Percentiles rank a stretch among this genome's conserved stretches.
Conservation (phyloP, 306 rosid genomes). For the Delonix regia region DNA sequence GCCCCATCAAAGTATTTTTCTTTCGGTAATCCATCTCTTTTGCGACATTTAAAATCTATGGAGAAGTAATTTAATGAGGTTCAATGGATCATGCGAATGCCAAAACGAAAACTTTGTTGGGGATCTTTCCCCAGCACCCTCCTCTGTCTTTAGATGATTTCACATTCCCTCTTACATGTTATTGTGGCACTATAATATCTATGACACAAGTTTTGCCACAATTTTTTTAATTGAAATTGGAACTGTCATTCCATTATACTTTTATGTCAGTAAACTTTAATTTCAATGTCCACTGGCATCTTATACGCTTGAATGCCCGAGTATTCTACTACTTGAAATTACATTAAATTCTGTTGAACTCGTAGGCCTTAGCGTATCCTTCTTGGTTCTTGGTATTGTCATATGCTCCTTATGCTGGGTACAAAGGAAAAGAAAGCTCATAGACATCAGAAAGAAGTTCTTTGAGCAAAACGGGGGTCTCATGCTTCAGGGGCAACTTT, state of each 20-base stretch:
- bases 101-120: background rate
- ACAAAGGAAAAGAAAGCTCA: background rate
- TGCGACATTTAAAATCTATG: background rate
- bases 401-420: conserved; percentile 8
- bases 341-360: background rate
- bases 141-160: background rate
- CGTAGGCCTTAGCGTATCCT: background rate
- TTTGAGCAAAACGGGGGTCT: conserved; percentile 22
- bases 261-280: background rate
- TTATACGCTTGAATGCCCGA: too few species aligned
- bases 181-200: background rate
- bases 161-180: background rate
- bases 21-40: background rate
- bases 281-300: background rate
- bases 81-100: background rate
- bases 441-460: background rate
- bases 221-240: background rate
- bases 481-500: background rate
- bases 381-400: conserved; percentile 7
- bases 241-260: background rate
- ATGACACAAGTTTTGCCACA: background rate
- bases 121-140: background rate
- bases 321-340: background rate
- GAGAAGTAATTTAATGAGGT: too few species aligned
- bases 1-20: background rate